Conservation (phyloP, 768 basidiomycete genomes). For the Chiua virens region DNA sequence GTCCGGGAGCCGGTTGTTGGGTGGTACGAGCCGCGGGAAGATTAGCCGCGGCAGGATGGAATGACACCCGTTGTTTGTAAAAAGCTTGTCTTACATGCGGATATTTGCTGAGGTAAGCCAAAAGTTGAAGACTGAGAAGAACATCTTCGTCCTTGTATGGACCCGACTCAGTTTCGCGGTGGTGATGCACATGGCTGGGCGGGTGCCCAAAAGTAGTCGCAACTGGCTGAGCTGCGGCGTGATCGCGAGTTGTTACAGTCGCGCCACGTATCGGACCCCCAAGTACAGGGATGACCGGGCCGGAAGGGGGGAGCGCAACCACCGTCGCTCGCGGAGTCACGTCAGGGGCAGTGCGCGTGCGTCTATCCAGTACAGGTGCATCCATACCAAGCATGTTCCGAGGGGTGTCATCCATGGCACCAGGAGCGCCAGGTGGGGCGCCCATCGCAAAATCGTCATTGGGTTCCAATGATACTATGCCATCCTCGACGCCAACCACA, state of each 20-base stretch:
- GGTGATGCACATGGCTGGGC: slow-evolving; percentile 38
- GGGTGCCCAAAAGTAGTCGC: slow-evolving; percentile 20
- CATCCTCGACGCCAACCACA: slow-evolving; percentile 62
- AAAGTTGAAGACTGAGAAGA: slow-evolving; percentile 82
- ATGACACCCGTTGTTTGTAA: slow-evolving; percentile 82
- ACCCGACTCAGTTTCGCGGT: slow-evolving; percentile 46
- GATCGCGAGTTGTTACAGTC: slow-evolving; percentile 19
- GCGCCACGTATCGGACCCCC: slow-evolving; percentile 16
- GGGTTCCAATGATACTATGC: slow-evolving; percentile 72
- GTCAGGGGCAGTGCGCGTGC: slow-evolving; percentile 47
- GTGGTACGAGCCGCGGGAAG: slow-evolving; percentile 32
- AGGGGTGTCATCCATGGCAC: slow-evolving; percentile 54
- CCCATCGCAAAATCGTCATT: slow-evolving; percentile 91
- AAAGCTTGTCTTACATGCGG: slow-evolving; percentile 96
- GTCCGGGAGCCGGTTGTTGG: slow-evolving; percentile 24
- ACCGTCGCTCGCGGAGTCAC: slow-evolving; percentile 65
- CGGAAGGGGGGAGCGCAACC: slow-evolving; percentile 48
- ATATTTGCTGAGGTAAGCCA: slow-evolving; percentile 97
- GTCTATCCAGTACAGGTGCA: slow-evolving; percentile 29
- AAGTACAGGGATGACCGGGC: slow-evolving; percentile 5
- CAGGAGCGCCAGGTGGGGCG: slow-evolving; percentile 88
- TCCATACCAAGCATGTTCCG: slow-evolving; percentile 30
- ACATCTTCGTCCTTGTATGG: slow-evolving; percentile 96
- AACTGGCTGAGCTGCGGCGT: slow-evolving; percentile 3
- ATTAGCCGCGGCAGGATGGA: slow-evolving; percentile 69